Conservation (phyloP, 331 rosid genomes). For the Rosa hybrid region DNA sequence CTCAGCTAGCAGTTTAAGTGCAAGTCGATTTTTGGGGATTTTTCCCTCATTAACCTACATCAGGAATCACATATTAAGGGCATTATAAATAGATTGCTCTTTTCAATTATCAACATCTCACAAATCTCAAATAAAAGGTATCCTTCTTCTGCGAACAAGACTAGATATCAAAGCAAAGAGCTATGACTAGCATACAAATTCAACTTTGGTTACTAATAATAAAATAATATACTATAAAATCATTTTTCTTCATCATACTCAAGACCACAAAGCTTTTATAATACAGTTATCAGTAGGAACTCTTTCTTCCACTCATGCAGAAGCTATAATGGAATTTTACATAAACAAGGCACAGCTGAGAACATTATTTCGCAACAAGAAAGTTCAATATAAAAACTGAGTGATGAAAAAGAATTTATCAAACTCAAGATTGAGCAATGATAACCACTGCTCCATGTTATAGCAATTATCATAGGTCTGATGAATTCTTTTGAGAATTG, state of each 20-base stretch:
- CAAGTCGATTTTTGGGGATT: conserved; percentile 64
- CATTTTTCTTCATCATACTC: neutral
- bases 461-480: neutral
- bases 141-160: neutral
- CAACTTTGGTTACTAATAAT: neutral
- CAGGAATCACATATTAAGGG: conserved; percentile 12
- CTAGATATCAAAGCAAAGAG: neutral
- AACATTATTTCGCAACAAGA: neutral
- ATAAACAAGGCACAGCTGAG: neutral
- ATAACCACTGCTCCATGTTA: too few species aligned
- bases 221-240: neutral
- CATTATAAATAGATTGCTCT: conserved; percentile 4
- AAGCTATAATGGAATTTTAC: neutral
- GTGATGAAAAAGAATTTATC: neutral
- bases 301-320: neutral
- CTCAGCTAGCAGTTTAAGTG: conserved; percentile 75
- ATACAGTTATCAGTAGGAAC: neutral
- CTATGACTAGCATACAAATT: neutral
- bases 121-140: neutral
- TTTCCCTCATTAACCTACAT: conserved; percentile 82
- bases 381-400: neutral
- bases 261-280: neutral
- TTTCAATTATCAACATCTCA: neutral
- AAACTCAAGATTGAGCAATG: neutral
- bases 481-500: neutral